Conservation (phyloP, 2,329 filamentous ascomycete genomes). For the Incumbomyces lentus region DNA sequence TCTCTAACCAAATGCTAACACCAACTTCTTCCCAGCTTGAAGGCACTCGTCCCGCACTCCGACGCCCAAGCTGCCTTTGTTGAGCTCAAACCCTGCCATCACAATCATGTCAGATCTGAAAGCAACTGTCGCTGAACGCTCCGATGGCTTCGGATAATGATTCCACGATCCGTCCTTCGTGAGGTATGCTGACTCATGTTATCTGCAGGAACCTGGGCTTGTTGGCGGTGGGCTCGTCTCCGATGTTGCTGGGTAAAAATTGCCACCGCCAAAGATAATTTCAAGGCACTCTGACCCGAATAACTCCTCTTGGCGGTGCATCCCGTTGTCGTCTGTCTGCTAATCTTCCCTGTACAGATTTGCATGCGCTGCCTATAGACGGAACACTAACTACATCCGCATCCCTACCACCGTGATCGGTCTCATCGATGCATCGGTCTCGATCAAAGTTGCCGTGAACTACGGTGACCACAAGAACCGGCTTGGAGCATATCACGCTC, state of each 20-base stretch:
- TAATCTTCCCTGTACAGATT: slow-evolving; percentile 38
- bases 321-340: slow-evolving; percentile 10
- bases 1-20: too few species aligned
- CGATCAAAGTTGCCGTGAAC: slow-evolving; percentile 70
- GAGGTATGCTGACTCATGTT: slow-evolving; percentile 2
- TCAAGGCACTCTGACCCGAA: slow-evolving; percentile 41
- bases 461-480: slow-evolving; percentile 68
- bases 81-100: too few species aligned
- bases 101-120: slow-evolving; percentile 65
- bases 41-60: too few species aligned
- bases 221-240: slow-evolving; percentile 62
- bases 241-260: slow-evolving; percentile 58
- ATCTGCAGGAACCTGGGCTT: slow-evolving; percentile 50
- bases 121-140: slow-evolving; percentile 53
- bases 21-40: too few species aligned
- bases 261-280: slow-evolving; percentile 32
- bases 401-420: slow-evolving; percentile 66
- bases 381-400: slow-evolving; percentile 64
- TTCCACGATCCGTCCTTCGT: not conserved
- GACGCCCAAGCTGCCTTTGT: too few species aligned
- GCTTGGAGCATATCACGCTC: slow-evolving; percentile 62
- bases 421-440: slow-evolving; percentile 64
- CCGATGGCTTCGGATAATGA: slow-evolving; percentile 56
- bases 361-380: slow-evolving; percentile 60
- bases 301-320: slow-evolving; percentile 20